These are phyloP conservation scores for Eucalyptus cloeziana DNA, from an alignment of 345 rosid species.

Conservation along the genomic window DNA sequence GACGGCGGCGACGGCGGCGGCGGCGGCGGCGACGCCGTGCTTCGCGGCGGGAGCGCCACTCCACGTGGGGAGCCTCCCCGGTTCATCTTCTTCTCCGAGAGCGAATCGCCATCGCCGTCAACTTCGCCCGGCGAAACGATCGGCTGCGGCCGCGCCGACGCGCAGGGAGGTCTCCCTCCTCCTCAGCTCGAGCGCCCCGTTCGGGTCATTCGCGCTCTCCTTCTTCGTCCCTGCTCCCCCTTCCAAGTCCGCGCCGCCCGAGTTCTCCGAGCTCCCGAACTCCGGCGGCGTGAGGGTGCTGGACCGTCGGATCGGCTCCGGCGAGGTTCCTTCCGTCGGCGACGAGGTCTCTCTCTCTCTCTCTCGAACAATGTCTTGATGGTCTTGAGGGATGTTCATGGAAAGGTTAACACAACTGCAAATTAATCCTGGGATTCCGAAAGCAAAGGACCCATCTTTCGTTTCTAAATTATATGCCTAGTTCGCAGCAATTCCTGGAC, in stretches of 20 bases:
- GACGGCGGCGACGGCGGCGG: neutral
- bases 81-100: neutral
- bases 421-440: neutral
- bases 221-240: conserved; percentile 1
- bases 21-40: neutral
- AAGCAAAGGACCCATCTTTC: neutral
- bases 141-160: neutral
- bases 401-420: neutral
- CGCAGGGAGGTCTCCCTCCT: neutral
- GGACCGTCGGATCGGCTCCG: conserved; percentile 61
- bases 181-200: neutral
- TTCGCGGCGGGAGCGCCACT: neutral
- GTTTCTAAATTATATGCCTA: neutral
- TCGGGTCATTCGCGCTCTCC: neutral
- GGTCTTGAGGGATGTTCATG: neutral
- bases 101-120: neutral
- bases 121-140: neutral
- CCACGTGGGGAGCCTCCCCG: neutral
- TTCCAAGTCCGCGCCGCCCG: conserved; percentile 2
- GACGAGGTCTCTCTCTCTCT: conserved; percentile 33
- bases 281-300: conserved; percentile 73
- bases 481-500: neutral
- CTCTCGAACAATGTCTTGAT: neutral
- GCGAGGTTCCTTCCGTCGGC: conserved; percentile 37
- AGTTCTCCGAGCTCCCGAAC: conserved; percentile 46